phyloP scores from a whole-genome alignment of 2,329 filamentous ascomycete species.

The Stachybotrys echinatus region DNA sequence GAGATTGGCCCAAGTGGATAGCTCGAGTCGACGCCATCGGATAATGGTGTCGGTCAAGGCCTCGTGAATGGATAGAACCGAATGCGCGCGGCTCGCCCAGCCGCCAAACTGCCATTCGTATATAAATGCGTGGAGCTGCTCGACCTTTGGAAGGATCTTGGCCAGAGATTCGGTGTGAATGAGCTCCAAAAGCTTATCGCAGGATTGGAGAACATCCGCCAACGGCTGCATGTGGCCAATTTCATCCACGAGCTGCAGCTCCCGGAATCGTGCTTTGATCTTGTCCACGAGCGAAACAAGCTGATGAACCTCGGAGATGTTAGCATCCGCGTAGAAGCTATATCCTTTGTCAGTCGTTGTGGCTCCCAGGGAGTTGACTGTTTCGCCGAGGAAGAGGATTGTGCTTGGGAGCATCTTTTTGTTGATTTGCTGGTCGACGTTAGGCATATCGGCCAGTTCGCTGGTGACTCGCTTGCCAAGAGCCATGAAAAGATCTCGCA shows the following conservation, averaged over 20 bases:
- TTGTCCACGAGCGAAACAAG: constrained; percentile 65
- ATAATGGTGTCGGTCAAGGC: constrained; percentile 76
- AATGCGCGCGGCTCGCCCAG: constrained; percentile 78
- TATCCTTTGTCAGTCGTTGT: constrained; percentile 43
- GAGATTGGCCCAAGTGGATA: constrained; percentile 85
- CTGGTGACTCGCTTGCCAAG: constrained; percentile 32
- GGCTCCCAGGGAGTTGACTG: constrained; percentile 38
- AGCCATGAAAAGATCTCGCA: constrained; percentile 38
- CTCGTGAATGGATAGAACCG: constrained; percentile 65
- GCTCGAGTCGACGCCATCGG: constrained; percentile 82
- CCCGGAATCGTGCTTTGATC: constrained; percentile 65
- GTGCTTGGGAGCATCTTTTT: constrained; percentile 60
- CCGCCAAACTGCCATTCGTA: constrained; percentile 89
- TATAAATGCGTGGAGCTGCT: constrained; percentile 79
- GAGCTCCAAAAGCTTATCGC: constrained; percentile 70
- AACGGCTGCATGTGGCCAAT: constrained; percentile 71
- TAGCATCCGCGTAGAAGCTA: constrained; percentile 86
- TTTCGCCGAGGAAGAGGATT: constrained; percentile 60
- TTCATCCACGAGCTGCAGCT: constrained; percentile 62
- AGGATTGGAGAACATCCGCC: constrained; percentile 69
- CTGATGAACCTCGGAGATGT: constrained; percentile 69
- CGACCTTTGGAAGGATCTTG: constrained; percentile 77
- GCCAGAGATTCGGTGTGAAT: constrained; percentile 78
- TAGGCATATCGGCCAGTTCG: constrained; percentile 20
- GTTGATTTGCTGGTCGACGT: constrained; percentile 32